These are phyloP conservation scores for Solanum hybrid DNA, from an alignment of 305 asterid genomes.

Conservation along the genomic window DNA sequence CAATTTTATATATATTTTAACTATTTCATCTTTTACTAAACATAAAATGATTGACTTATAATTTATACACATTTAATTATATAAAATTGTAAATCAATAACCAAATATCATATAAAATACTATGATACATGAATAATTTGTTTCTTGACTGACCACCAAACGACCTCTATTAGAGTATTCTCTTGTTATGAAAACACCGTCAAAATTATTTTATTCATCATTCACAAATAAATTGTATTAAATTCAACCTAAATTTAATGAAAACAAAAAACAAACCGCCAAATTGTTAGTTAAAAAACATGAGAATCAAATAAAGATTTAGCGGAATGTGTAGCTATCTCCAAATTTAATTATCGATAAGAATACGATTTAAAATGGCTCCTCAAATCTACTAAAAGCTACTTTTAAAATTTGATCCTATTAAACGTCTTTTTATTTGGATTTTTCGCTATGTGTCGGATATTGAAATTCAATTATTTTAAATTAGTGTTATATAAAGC, in stretches of 20 bases:
- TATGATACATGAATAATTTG: background rate
- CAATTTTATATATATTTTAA: too few species aligned
- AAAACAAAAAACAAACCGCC: background rate
- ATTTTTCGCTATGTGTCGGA: too few species aligned
- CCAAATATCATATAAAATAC: background rate
- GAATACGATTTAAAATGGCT: background rate
- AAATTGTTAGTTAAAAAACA: background rate
- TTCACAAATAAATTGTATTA: background rate
- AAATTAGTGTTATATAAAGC: too few species aligned
- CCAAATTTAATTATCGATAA: background rate
- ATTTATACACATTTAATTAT: background rate
- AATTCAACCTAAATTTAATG: background rate
- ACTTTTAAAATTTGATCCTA: background rate
- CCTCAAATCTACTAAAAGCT: background rate
- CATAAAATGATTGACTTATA: background rate
- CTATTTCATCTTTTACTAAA: background rate
- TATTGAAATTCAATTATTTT: too few species aligned
- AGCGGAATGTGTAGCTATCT: background rate
- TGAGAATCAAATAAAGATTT: background rate
- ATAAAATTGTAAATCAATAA: background rate
- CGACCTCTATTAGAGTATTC: background rate
- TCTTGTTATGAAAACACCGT: background rate
- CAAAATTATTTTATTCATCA: background rate
- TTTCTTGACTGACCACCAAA: background rate
- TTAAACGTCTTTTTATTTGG: too few species aligned